These are phyloP conservation scores for Schoenoplectus tabernaemontani DNA, from an alignment of 202 grass and related monocot genomes.

Conservation along the genomic window DNA sequence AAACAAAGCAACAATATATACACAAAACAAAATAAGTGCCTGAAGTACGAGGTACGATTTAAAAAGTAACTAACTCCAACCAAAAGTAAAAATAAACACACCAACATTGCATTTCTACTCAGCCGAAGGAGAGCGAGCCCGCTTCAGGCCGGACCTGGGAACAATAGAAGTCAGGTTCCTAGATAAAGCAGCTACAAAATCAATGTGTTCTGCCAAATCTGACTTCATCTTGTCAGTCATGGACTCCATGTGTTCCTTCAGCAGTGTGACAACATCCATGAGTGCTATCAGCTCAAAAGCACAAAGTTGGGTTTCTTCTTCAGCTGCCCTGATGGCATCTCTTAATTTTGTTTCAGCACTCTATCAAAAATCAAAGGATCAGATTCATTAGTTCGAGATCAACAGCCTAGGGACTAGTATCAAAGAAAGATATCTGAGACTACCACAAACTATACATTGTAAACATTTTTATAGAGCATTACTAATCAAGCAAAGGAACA, in stretches of 20 bases:
- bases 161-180: slow-evolving; percentile 20
- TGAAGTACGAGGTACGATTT: neutral
- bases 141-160: neutral
- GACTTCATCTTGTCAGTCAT: slow-evolving; percentile 23
- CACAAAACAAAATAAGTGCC: neutral
- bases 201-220: slow-evolving; percentile 41
- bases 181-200: slow-evolving; percentile 37
- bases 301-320: slow-evolving; percentile 44
- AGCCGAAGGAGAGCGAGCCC: neutral
- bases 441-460: neutral
- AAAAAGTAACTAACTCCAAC: neutral
- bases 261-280: slow-evolving; percentile 35
- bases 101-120: neutral
- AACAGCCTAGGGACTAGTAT: neutral
- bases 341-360: slow-evolving; percentile 38
- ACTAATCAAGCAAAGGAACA: neutral
- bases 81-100: neutral
- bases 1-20: neutral
- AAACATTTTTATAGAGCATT: neutral
- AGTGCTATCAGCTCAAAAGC: slow-evolving; percentile 37
- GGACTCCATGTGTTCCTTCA: slow-evolving; percentile 60
- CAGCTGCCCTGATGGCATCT: slow-evolving; percentile 17
- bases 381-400: neutral
- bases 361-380: slow-evolving; percentile 26
- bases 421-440: neutral